Base-by-base conservation (phyloP, 805 yeast species). In the Priceomyces fermenticarens region DNA sequence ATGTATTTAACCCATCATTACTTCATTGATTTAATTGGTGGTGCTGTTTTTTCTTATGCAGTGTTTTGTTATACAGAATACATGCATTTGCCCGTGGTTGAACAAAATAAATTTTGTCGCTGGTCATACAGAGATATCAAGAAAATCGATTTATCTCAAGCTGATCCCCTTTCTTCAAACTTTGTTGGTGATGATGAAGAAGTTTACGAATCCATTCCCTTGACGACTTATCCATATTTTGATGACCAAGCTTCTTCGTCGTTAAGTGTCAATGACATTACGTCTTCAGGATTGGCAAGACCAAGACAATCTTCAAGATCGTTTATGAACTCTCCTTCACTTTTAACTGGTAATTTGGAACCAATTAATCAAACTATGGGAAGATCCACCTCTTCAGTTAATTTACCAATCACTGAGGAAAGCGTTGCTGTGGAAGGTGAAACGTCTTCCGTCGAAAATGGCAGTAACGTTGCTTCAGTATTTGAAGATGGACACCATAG, bases 1-100 rank as follows among this genome's bases (percentile, higher is more conserved):
- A 91, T 91, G 99, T 91, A 91, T 63, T 74, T 91, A 55, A 91
- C 97, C 0, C 99, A 91, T 64, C 99, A 91, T 65, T 91, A 91
- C 62, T 93, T 93, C 57, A 80, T 91, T 45, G 98, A 91, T 60
- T 77, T 91, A 39, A 87, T 88, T 55, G 91, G 88, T n/a, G 99
- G 99, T 15, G 91, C 97, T 2, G 75, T 81, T n/a, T 70, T 93
- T 42, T 81, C 96, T 0, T 75, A 82, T 44, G 60, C 77, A 11
- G 81, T 86, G 26, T 90, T 88, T 62, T 73, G 77, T 46, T 76
- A 81, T 51, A 80, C 88, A 40, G 82, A 81, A 57, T 80, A 82
- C 54, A 77, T 72, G 13, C 78, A 74, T 49, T 67, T 90, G 54
- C 97, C 98, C 5, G 55, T 75, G 10, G 66, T 69, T 26, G 77